Conservation (phyloP, 495 filamentous ascomycete genomes). For the Annulohypoxylon maeteangense region DNA sequence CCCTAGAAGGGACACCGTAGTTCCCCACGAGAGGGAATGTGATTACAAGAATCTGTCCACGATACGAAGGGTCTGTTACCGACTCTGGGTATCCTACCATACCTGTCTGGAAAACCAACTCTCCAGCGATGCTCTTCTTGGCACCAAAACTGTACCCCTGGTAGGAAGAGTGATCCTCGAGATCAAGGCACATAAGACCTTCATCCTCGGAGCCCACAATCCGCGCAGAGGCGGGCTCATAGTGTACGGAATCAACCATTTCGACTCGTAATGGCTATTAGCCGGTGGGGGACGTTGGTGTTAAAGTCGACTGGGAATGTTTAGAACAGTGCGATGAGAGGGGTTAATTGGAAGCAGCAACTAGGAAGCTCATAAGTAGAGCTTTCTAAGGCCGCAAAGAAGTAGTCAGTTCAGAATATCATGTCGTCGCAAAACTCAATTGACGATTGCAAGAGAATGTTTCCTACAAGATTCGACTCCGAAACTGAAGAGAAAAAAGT, state of each 20-base stretch:
- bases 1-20: conserved; percentile 91
- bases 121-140: conserved; percentile 88
- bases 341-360: conserved; percentile 32
- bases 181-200: conserved; percentile 79
- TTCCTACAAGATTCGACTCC: conserved; percentile 3
- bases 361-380: conserved; percentile 38
- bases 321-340: conserved; percentile 15
- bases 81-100: conserved; percentile 99
- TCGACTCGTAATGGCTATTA: conserved; percentile 14
- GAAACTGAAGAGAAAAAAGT: conserved; percentile 18
- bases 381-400: conserved; percentile 40
- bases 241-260: conserved; percentile 56
- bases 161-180: conserved; percentile 88
- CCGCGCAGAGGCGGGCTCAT: conserved; percentile 67
- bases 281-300: conserved; percentile 8
- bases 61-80: conserved; percentile 91
- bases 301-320: not conserved
- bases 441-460: conserved; percentile 29
- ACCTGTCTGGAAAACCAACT: conserved; percentile 98
- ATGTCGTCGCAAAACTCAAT: conserved; percentile 27
- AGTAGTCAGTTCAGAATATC: conserved; percentile 31
- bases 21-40: conserved; percentile 93
- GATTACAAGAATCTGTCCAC: conserved; percentile 89
- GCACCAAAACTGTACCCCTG: conserved; percentile 96
- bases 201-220: conserved; percentile 60